Percentiles rank a stretch among this genome's conserved stretches.
phyloP scores from a whole-genome alignment of 148 eudicot species.

The Mesembryanthemum crystallinum region DNA sequence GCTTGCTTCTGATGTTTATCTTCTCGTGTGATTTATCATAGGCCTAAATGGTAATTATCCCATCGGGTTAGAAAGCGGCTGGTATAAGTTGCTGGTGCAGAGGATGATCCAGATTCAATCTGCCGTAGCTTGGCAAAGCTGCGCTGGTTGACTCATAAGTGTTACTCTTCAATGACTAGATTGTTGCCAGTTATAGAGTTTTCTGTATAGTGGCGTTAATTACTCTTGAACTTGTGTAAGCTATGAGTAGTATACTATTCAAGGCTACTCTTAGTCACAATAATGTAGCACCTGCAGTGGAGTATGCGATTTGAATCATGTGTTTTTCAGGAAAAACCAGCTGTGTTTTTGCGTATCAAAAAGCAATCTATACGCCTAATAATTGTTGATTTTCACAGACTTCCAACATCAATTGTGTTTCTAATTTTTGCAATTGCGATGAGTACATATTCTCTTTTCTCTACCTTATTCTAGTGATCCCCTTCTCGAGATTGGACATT shows the following conservation, averaged over 20 bases:
- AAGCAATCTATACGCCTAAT: too few species aligned
- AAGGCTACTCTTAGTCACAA: not conserved
- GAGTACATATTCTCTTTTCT: too few species aligned
- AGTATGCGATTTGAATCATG: not conserved
- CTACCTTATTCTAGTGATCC: too few species aligned
- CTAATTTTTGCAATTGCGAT: too few species aligned
- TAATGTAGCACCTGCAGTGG: not conserved
- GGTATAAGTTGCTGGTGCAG: not conserved
- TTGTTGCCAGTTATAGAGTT: not conserved
- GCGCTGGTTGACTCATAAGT: not conserved
- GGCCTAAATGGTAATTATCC: not conserved
- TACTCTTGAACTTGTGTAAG: not conserved
- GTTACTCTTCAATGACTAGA: not conserved
- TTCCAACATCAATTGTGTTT: too few species aligned
- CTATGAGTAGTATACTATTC: not conserved
- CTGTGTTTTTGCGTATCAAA: too few species aligned
- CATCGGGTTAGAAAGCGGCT: not conserved
- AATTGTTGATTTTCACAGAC: too few species aligned
- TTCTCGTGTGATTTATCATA: not conserved
- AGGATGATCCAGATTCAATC: not conserved
- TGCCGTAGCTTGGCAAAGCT: not conserved
- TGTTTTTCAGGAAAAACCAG: not conserved
- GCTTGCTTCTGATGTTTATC: not conserved
- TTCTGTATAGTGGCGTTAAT: not conserved
- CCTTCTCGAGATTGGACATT: too few species aligned